Evolutionary conservation across 306 rosid species (phyloP).

Genomic region (Pyrus pyrifolia): DNA sequence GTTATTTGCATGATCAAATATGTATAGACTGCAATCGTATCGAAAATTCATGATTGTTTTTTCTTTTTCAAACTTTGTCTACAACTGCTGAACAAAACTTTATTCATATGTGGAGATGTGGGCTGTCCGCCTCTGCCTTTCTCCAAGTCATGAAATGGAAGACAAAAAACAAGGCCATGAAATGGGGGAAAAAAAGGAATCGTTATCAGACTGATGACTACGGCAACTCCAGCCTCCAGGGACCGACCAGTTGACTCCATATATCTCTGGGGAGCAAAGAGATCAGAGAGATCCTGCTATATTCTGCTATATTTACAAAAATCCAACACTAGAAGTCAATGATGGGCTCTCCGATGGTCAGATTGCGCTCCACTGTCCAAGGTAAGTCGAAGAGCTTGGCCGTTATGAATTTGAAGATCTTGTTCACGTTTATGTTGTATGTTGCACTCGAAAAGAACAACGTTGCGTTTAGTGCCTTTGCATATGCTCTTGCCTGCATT

Average conservation of each 20-base stretch:
- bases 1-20: not conserved
- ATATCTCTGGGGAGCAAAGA: not conserved
- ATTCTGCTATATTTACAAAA: not conserved
- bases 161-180: not conserved
- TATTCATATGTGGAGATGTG: constrained; percentile 32
- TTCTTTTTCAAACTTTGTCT: not conserved
- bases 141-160: constrained; percentile 26
- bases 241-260: constrained; percentile 21
- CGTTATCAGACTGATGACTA: not conserved
- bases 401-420: constrained; percentile 93
- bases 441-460: constrained; percentile 90
- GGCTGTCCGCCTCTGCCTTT: constrained; percentile 47
- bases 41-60: not conserved
- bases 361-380: constrained; percentile 88
- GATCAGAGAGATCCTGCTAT: constrained; percentile 4
- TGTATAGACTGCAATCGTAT: not conserved
- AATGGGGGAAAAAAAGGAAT: not conserved
- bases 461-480: constrained; percentile 81
- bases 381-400: constrained; percentile 92
- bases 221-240: not conserved
- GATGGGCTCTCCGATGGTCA: constrained; percentile 85
- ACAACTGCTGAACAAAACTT: constrained; percentile 8
- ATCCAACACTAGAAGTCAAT: constrained; percentile 58
- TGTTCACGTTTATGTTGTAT: constrained; percentile 91
- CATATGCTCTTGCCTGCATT: constrained; percentile 80